These are phyloP conservation scores for Stylonectria norvegica DNA, from an alignment of 2,329 filamentous ascomycete genomes.

Conservation along the genomic window DNA sequence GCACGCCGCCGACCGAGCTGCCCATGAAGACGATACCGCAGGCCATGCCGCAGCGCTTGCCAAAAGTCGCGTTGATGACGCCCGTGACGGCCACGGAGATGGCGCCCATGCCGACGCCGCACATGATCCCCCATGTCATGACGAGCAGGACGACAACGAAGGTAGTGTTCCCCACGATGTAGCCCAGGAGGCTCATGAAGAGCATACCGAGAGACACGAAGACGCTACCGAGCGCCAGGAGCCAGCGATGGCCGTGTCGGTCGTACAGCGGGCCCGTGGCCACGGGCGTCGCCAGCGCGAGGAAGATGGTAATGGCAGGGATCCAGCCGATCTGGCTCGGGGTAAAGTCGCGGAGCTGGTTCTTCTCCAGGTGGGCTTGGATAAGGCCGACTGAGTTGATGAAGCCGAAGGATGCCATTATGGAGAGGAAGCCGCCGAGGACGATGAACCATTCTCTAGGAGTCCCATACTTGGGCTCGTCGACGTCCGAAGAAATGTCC, in stretches of 20 bases:
- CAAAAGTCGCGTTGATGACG: slow-evolving; percentile 5
- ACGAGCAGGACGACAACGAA: slow-evolving; percentile 3
- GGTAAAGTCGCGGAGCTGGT: slow-evolving; percentile 8
- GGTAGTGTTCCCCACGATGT: background rate
- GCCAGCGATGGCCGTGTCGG: slow-evolving; percentile 5
- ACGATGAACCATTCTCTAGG: slow-evolving; percentile 3
- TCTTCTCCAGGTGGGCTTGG: slow-evolving; percentile 4
- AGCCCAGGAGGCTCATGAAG: slow-evolving; percentile 6
- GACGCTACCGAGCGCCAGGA: slow-evolving; percentile 1
- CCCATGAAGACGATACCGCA: slow-evolving; percentile 8
- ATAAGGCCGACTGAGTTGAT: slow-evolving; percentile 8
- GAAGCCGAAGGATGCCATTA: too few relatives aligned
- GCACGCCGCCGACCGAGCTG: slow-evolving; percentile 7
- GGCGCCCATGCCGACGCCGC: slow-evolving; percentile 6
- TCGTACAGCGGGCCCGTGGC: slow-evolving; percentile 10
- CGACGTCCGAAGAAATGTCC: slow-evolving; percentile 1
- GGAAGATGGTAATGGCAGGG: slow-evolving; percentile 6
- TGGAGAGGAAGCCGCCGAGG: slow-evolving; percentile 7
- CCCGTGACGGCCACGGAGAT: slow-evolving; percentile 2
- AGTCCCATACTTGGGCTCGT: background rate
- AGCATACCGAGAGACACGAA: slow-evolving; percentile 4
- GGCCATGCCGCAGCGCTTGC: slow-evolving; percentile 8
- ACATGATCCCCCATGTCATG: slow-evolving; percentile 7
- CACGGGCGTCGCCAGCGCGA: slow-evolving; percentile 7
- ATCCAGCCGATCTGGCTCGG: slow-evolving; percentile 10